These are phyloP conservation scores for Solanum chiquidenum DNA, from an alignment of 257 asterid species.

Conservation along the genomic window DNA sequence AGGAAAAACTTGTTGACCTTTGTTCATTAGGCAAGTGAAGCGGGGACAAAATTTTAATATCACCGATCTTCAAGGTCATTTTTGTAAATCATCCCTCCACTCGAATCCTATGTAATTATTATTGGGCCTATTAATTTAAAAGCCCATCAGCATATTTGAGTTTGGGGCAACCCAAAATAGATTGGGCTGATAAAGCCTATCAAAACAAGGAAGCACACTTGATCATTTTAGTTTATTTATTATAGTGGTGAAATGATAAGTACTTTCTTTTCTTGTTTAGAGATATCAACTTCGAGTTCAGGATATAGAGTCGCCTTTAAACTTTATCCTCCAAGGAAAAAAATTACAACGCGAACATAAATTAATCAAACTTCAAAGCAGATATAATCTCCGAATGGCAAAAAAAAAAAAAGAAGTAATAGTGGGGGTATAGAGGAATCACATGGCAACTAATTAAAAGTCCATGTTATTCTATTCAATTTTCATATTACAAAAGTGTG, in stretches of 20 bases:
- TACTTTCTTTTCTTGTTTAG: too few relatives aligned
- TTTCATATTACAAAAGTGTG: neutral
- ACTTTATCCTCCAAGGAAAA: too few relatives aligned
- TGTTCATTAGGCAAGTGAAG: neutral
- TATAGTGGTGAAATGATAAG: neutral
- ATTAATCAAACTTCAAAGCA: neutral
- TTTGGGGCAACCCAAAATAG: neutral
- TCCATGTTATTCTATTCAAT: neutral
- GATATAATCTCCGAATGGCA: neutral
- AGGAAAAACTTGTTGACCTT: neutral
- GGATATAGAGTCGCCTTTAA: too few relatives aligned
- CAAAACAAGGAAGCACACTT: neutral
- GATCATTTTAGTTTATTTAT: neutral
- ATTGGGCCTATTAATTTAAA: neutral
- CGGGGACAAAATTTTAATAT: neutral
- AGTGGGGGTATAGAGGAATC: neutral
- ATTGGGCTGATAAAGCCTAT: neutral
- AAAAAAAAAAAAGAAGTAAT: too few relatives aligned
- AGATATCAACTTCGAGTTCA: too few relatives aligned
- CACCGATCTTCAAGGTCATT: neutral
- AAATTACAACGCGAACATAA: accelerated
- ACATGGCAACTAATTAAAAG: neutral
- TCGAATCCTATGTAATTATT: neutral
- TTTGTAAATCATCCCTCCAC: neutral
- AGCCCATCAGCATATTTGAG: neutral